Evolutionary conservation across 225 moss, liverwort and hornwort species (phyloP).

Genomic region (Bryoerythrophyllum caledonicum): DNA sequence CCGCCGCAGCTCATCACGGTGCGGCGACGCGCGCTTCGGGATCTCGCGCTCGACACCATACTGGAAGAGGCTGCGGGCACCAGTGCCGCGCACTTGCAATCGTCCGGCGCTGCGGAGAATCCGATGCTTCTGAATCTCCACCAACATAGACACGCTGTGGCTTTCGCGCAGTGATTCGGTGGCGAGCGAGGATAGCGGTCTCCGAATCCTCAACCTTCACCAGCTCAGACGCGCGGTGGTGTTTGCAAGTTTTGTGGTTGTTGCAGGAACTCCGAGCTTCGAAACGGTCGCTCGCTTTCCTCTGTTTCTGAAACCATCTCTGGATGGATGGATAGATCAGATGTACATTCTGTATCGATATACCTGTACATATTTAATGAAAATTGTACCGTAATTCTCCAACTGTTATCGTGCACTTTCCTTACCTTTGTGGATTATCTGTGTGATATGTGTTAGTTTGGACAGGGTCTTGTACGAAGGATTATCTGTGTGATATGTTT

Average conservation of each 20-base stretch:
- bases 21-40: constrained; percentile 24
- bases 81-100: too few relatives aligned
- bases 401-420: too few relatives aligned
- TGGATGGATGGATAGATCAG: not conserved
- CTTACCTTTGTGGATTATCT: not conserved
- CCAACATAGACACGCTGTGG: constrained; percentile 31
- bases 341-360: constrained; percentile 27
- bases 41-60: constrained; percentile 38
- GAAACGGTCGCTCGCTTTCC: not conserved
- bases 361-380: not conserved
- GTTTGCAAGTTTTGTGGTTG: not conserved
- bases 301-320: not conserved
- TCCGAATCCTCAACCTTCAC: not conserved
- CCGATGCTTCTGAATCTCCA: constrained; percentile 12
- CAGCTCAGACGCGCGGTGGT: not conserved
- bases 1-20: constrained; percentile 45
- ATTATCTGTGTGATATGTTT: too few relatives aligned
- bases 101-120: not conserved
- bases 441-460: too few relatives aligned
- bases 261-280: not conserved
- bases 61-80: constrained; percentile 25
- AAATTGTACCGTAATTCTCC: constrained; percentile 4
- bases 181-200: too few relatives aligned
- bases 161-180: not conserved
- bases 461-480: too few relatives aligned